Percentiles rank a stretch among this genome's conserved stretches.
Conservation (phyloP, 768 basidiomycete genomes). For the Coprinopsis strossmayeri region DNA sequence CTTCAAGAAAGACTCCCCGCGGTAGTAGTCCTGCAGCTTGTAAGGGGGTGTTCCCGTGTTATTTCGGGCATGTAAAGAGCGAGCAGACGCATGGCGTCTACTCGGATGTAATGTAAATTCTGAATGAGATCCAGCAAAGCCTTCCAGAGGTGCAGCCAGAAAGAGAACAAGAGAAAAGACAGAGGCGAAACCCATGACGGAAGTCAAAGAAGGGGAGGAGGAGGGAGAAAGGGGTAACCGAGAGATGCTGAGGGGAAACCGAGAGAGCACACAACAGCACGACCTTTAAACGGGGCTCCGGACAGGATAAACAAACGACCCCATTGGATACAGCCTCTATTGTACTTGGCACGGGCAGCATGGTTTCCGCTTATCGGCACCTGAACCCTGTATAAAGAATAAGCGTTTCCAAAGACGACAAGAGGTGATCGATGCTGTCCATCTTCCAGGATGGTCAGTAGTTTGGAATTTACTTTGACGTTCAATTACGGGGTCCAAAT, state of each 20-base stretch:
- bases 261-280: too few relatives aligned
- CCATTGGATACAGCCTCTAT: too few relatives aligned
- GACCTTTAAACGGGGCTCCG: too few relatives aligned
- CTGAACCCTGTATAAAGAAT: too few relatives aligned
- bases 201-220: background rate
- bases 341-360: too few relatives aligned
- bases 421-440: too few relatives aligned
- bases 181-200: conserved; percentile 14
- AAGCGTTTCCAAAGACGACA: too few relatives aligned
- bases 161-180: conserved; percentile 4
- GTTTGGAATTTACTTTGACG: too few relatives aligned
- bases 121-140: conserved; percentile 26
- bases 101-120: conserved; percentile 14
- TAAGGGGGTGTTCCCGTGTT: conserved; percentile 18
- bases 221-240: conserved; percentile 1
- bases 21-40: conserved; percentile 28
- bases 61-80: conserved; percentile 15
- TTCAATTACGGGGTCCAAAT: too few relatives aligned
- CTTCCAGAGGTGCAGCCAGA: conserved; percentile 15
- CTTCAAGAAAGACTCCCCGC: conserved; percentile 56
- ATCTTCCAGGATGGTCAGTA: too few relatives aligned
- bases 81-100: conserved; percentile 17
- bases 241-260: conserved; percentile 4
- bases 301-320: too few relatives aligned
- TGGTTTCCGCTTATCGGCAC: too few relatives aligned